phyloP scores from a whole-genome alignment of 495 filamentous ascomycete species.

The Xylaria intraflava region DNA sequence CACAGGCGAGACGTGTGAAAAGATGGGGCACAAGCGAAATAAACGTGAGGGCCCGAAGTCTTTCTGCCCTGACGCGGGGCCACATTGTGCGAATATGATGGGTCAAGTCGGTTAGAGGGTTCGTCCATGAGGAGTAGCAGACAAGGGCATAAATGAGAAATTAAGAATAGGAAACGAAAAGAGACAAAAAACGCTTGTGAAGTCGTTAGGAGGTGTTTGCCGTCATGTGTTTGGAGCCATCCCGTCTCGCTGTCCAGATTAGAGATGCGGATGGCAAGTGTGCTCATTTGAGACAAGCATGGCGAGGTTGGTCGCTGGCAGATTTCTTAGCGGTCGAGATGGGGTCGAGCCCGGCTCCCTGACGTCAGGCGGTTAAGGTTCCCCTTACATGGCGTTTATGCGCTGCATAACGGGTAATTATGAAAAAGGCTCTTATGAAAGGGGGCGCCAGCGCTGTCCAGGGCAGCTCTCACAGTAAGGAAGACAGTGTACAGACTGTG shows the following conservation, averaged over 20 bases:
- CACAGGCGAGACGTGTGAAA: constrained; percentile 6
- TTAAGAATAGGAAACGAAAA: not conserved
- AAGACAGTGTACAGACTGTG: too few species aligned
- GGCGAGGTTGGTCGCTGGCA: too few species aligned
- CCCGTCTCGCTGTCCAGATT: too few species aligned
- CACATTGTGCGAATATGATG: constrained; percentile 21
- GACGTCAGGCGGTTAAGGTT: not conserved
- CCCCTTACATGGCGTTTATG: not conserved
- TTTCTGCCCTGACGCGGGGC: constrained; percentile 13
- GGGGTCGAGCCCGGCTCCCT: not conserved
- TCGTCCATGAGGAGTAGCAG: constrained; percentile 17
- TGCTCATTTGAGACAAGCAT: too few species aligned
- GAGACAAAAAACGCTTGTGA: not conserved
- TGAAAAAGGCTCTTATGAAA: too few species aligned
- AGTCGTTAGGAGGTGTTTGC: not conserved
- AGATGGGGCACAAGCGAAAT: constrained; percentile 12
- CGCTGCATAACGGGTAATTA: too few species aligned
- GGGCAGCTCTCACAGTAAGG: too few species aligned
- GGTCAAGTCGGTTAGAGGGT: constrained; percentile 12
- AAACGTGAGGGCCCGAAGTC: constrained; percentile 11
- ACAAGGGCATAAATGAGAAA: not conserved
- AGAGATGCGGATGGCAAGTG: too few species aligned
- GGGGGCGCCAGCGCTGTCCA: too few species aligned
- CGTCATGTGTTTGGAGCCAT: not conserved
- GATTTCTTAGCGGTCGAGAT: not conserved